Evolutionary conservation across 2,329 filamentous ascomycete species (phyloP).

Genomic region (Paraphoma sp.): DNA sequence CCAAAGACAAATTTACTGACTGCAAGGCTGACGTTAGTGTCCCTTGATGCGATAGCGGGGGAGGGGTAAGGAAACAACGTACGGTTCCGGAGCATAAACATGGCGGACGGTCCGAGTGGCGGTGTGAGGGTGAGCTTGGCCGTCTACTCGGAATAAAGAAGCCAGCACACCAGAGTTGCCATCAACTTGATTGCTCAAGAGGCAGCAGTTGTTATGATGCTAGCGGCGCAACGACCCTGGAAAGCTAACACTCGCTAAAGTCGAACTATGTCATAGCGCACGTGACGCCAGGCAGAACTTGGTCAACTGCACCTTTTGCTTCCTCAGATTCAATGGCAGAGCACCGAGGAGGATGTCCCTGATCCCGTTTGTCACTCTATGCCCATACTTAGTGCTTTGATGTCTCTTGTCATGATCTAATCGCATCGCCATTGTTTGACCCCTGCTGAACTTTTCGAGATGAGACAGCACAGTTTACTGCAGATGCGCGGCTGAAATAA

Average conservation of each 20-base stretch:
- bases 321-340: not conserved
- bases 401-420: no score
- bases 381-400: no score
- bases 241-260: constrained; percentile 17
- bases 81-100: constrained; percentile 52
- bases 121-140: constrained; percentile 16
- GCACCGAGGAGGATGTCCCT: no score
- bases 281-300: not conserved
- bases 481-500: no score
- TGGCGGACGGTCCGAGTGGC: constrained; percentile 28
- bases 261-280: constrained; percentile 3
- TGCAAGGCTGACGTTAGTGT: constrained; percentile 49
- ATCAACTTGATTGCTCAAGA: constrained; percentile 19
- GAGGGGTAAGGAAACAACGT: constrained; percentile 39
- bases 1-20: constrained; percentile 93
- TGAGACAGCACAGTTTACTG: no score
- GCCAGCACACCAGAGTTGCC: constrained; percentile 18
- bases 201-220: constrained; percentile 26
- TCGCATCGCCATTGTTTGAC: no score
- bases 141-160: constrained; percentile 25
- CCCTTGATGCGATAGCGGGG: constrained; percentile 31
- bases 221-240: constrained; percentile 17
- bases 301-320: not conserved
- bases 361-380: no score
- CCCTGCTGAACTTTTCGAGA: no score